Conservation (phyloP, 495 filamentous ascomycete genomes). For the Penicillium subrubescens region DNA sequence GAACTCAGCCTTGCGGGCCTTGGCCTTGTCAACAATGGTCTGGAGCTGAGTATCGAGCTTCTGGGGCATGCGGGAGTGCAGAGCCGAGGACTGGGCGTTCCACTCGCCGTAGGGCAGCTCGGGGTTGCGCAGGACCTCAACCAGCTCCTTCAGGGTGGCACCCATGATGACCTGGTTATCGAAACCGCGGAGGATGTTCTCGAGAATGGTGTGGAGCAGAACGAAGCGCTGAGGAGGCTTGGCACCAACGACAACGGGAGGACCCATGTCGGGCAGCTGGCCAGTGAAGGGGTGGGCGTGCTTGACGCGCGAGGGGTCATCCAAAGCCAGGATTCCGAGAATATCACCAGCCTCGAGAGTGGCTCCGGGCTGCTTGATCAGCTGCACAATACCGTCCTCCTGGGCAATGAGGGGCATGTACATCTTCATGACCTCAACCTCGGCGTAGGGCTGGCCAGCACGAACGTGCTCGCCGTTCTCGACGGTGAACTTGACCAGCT, state of each 20-base stretch:
- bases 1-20: conserved; percentile 79
- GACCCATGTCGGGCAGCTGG: conserved; percentile 84
- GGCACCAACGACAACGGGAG: conserved; percentile 81
- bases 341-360: conserved; percentile 99
- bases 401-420: conserved; percentile 98
- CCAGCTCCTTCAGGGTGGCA: conserved; percentile 81
- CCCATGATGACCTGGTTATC: conserved; percentile 98
- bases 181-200: conserved; percentile 89
- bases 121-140: conserved; percentile 84
- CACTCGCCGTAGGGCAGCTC: conserved; percentile 97
- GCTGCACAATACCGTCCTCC: conserved; percentile 94
- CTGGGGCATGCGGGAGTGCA: conserved; percentile 94
- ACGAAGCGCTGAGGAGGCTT: conserved; percentile 91
- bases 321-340: conserved; percentile 93
- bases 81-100: conserved; percentile 89
- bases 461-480: conserved; percentile 95
- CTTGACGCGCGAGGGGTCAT: conserved; percentile 96
- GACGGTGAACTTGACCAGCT: conserved; percentile 97
- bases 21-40: conserved; percentile 81
- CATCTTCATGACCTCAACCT: conserved; percentile 99
- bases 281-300: conserved; percentile 95
- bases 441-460: conserved; percentile 91
- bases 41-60: conserved; percentile 82
- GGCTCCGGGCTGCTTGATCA: conserved; percentile 98
- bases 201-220: conserved; percentile 72